A percentile compares a stretch with the other conserved stretches of the same genome.
Evolutionary conservation across 2,329 filamentous ascomycete species (phyloP).

Genomic region (Pezicula carpinea): DNA sequence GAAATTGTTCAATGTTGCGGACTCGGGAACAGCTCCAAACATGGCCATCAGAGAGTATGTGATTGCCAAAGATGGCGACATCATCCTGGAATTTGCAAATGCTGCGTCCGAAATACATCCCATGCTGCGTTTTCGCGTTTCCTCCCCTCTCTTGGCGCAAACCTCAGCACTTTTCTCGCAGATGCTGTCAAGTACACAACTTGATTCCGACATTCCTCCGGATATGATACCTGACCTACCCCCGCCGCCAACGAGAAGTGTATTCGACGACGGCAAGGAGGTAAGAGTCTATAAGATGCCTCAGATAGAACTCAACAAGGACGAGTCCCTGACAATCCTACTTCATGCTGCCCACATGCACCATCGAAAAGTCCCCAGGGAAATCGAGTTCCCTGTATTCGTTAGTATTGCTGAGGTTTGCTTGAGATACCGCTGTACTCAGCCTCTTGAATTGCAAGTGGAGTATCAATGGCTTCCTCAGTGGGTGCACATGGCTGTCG

Average conservation of each 20-base stretch:
- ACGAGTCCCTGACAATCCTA: slow-evolving; percentile 39
- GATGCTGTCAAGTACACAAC: slow-evolving; percentile 34
- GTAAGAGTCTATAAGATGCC: slow-evolving; percentile 48
- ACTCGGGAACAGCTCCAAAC: slow-evolving; percentile 37
- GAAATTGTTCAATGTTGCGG: slow-evolving; percentile 35
- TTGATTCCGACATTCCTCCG: slow-evolving; percentile 7
- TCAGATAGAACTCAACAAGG: slow-evolving; percentile 40
- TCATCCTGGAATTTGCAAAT: slow-evolving; percentile 48
- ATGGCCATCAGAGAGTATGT: slow-evolving; percentile 36
- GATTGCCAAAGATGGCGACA: slow-evolving; percentile 42
- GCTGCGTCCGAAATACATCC: slow-evolving; percentile 31
- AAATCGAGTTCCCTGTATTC: slow-evolving; percentile 44
- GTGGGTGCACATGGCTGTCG: slow-evolving; percentile 42
- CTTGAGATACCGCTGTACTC: slow-evolving; percentile 46
- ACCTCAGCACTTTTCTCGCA: slow-evolving; percentile 47
- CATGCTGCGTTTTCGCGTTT: slow-evolving; percentile 45
- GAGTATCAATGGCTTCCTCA: slow-evolving; percentile 48
- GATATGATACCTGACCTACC: slow-evolving; percentile 19
- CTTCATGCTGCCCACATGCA: slow-evolving; percentile 49
- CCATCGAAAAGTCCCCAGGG: slow-evolving; percentile 39
- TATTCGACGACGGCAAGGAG: slow-evolving; percentile 39
- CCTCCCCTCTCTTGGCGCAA: slow-evolving; percentile 45
- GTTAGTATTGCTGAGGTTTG: slow-evolving; percentile 48
- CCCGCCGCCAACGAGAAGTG: slow-evolving; percentile 30
- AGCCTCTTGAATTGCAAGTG: slow-evolving; percentile 44